Evolutionary conservation across 768 basidiomycete genomes (phyloP).

Genomic region (Trametes gibbosa): DNA sequence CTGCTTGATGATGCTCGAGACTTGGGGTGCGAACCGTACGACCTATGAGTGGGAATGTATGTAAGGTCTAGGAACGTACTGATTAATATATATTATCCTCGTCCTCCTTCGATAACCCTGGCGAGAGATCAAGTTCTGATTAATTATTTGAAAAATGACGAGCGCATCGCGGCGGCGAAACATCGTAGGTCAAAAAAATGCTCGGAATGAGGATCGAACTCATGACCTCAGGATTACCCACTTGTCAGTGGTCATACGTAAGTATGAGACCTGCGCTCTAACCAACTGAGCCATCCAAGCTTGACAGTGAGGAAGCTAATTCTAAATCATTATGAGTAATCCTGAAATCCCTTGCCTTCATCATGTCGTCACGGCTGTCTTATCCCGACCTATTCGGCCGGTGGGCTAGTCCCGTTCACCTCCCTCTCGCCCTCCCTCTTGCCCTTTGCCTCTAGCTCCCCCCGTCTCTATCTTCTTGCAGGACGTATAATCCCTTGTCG

Average conservation of each 20-base stretch:
- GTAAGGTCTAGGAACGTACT: background rate
- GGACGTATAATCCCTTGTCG: background rate
- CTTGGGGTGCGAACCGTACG: background rate
- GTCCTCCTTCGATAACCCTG: background rate
- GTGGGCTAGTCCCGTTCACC: no score
- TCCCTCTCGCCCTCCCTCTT: background rate
- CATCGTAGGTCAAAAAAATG: background rate
- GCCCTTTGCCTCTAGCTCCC: background rate
- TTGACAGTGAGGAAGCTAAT: background rate
- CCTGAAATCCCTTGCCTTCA: no score
- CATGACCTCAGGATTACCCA: conserved; percentile 21
- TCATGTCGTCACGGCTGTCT: background rate
- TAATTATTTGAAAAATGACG: no score
- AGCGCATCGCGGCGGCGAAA: no score
- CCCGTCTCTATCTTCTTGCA: background rate
- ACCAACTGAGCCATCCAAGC: conserved; percentile 22
- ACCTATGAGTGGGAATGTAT: background rate
- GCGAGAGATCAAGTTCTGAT: no score
- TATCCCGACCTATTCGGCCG: no score
- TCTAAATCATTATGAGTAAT: background rate
- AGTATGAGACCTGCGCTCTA: conserved; percentile 21
- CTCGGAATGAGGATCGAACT: conserved; percentile 22
- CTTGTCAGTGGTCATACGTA: background rate
- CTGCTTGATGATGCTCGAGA: conserved; percentile 22
- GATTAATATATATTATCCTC: background rate